Evolutionary conservation across 2,329 filamentous ascomycete genomes (phyloP).

Genomic region (Talaromyces islandicus): DNA sequence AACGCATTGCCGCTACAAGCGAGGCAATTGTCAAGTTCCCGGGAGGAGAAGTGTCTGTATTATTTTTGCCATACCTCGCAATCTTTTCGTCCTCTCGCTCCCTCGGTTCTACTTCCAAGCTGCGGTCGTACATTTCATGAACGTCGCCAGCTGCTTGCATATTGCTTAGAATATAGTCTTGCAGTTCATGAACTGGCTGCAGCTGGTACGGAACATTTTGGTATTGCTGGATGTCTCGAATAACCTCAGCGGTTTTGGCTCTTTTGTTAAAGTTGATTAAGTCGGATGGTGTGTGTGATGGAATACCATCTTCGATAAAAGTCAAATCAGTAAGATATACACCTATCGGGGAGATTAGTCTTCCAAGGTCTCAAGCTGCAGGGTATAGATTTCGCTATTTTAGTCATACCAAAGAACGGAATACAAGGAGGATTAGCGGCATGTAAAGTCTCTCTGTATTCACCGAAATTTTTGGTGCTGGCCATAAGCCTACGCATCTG

Average conservation of each 20-base stretch:
- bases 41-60: conserved; percentile 27
- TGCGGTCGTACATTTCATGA: conserved; percentile 99
- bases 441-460: conserved; percentile 90
- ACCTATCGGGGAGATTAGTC: conserved; percentile 45
- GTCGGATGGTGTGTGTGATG: conserved; percentile 90
- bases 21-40: conserved; percentile 23
- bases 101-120: conserved; percentile 83
- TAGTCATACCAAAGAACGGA: conserved; percentile 77
- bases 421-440: conserved; percentile 94
- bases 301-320: conserved; percentile 97
- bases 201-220: conserved; percentile 95
- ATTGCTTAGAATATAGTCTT: conserved; percentile 94
- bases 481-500: conserved; percentile 92
- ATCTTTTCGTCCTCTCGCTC: conserved; percentile 99
- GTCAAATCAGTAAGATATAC: conserved; percentile 96
- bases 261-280: conserved; percentile 98
- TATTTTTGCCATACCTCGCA: conserved; percentile 66
- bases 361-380: conserved; percentile 17
- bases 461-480: conserved; percentile 95
- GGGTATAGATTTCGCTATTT: not conserved
- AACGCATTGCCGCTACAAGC: conserved; percentile 27
- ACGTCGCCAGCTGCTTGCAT: conserved; percentile 95
- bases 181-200: conserved; percentile 81
- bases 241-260: conserved; percentile 95
- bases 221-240: conserved; percentile 97